Conservation (phyloP, 192 early-diverging fungal species). For the Jimgerdemannia flammicorona region DNA sequence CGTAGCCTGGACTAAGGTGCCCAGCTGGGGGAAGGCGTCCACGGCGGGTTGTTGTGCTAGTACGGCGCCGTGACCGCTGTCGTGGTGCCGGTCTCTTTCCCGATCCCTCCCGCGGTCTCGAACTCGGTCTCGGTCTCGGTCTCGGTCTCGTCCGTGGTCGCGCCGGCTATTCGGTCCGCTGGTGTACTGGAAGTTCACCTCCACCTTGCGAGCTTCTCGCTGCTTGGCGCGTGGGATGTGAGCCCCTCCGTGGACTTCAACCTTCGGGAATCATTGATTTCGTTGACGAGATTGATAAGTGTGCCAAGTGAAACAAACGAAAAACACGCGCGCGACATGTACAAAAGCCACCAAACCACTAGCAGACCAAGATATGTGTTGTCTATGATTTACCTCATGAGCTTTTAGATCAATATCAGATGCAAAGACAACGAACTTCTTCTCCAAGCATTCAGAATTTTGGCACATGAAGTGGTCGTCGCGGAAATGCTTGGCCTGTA, state of each 20-base stretch:
- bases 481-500: constrained; percentile 70
- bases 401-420: constrained; percentile 88
- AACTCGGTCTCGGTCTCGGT: background rate
- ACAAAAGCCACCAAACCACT: background rate
- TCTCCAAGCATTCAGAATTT: constrained; percentile 78
- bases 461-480: constrained; percentile 79
- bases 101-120: background rate
- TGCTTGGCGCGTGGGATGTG: constrained; percentile 29
- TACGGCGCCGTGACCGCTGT: constrained; percentile 5
- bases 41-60: constrained; percentile 16
- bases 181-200: constrained; percentile 24
- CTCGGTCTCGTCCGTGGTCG: constrained; percentile 4
- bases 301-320: background rate
- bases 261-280: constrained; percentile 12
- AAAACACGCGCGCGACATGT: background rate
- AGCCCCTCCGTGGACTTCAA: constrained; percentile 34
- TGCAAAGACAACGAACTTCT: constrained; percentile 96
- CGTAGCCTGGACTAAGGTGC: background rate
- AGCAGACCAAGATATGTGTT: too few species aligned
- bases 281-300: background rate
- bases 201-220: constrained; percentile 29
- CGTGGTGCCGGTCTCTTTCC: background rate
- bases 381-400: constrained; percentile 66
- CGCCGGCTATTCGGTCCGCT: background rate
- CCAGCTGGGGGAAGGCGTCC: background rate